Conservation (phyloP, 2,329 filamentous ascomycete species). For the Gnomoniopsis smithogilvyi region DNA sequence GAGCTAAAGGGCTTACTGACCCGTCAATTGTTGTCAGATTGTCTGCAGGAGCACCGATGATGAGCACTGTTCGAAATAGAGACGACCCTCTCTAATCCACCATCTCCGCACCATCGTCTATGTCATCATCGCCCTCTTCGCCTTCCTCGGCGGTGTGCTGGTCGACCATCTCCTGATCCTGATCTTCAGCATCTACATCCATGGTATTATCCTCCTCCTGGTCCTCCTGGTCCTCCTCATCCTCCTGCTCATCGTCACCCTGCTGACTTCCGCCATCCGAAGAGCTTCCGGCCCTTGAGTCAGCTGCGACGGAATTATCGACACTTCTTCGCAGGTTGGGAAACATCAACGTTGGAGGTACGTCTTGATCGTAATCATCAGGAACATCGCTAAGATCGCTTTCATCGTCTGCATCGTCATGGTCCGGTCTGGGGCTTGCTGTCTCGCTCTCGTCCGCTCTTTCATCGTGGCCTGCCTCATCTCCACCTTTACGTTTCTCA, state of each 20-base stretch:
- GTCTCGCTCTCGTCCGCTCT: constrained; percentile 26
- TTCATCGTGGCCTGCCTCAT: constrained; percentile 20
- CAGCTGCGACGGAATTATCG: constrained; percentile 28
- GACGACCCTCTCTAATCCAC: not conserved
- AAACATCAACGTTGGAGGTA: constrained; percentile 51
- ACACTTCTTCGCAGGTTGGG: constrained; percentile 43
- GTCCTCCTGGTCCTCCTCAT: constrained; percentile 17
- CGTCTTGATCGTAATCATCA: constrained; percentile 55
- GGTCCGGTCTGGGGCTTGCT: constrained; percentile 56
- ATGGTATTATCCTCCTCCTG: constrained; percentile 6
- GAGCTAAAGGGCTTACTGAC: no score
- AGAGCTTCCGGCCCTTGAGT: constrained; percentile 15
- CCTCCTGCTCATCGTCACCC: constrained; percentile 22
- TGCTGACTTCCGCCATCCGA: constrained; percentile 22
- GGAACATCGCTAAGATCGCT: constrained; percentile 66
- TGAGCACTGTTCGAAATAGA: not conserved
- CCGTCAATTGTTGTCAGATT: no score
- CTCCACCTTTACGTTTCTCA: constrained; percentile 14
- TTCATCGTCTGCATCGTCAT: constrained; percentile 66
- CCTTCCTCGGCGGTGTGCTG: not conserved
- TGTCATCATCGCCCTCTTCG: constrained; percentile 24
- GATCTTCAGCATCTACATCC: constrained; percentile 17
- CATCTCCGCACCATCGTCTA: not conserved
- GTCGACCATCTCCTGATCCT: constrained; percentile 6
- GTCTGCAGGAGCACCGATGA: no score